Conservation (phyloP, 2,329 filamentous ascomycete genomes). For the Keithomyces neogunnii region DNA sequence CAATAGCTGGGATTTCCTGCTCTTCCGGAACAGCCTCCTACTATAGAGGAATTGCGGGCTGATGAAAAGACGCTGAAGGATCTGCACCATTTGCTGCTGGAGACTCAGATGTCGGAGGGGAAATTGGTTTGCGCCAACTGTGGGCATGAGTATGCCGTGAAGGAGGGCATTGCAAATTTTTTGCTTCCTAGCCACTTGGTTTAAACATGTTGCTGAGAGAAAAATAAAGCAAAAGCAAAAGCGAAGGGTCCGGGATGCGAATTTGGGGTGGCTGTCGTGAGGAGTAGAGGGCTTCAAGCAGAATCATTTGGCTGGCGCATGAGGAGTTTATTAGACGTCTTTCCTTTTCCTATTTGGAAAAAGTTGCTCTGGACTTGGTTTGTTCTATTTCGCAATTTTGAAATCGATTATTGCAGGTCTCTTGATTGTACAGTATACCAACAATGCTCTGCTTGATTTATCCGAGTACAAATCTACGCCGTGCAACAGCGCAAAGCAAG, state of each 20-base stretch:
- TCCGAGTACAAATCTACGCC: neutral
- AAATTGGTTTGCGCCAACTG: slow-evolving; percentile 87
- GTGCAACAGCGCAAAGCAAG: neutral
- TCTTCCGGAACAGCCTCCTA: slow-evolving; percentile 57
- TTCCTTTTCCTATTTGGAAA: no score
- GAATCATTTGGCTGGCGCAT: neutral
- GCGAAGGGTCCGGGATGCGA: no score
- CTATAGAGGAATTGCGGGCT: slow-evolving; percentile 49
- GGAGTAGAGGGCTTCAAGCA: neutral
- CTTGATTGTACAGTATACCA: neutral
- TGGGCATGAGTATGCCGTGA: slow-evolving; percentile 87
- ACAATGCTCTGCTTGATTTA: neutral
- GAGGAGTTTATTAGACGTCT: neutral
- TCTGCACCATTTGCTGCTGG: slow-evolving; percentile 72
- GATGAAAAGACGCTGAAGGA: slow-evolving; percentile 67
- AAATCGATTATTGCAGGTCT: neutral
- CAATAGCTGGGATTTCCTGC: slow-evolving; percentile 68
- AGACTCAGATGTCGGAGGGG: slow-evolving; percentile 84
- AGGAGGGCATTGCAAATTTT: slow-evolving; percentile 96
- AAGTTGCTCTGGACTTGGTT: no score
- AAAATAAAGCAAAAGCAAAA: neutral
- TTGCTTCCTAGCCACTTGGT: slow-evolving; percentile 88
- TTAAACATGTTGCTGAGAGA: neutral
- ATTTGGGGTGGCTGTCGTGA: neutral
- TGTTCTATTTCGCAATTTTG: neutral